Evolutionary conservation across 2,329 filamentous ascomycete genomes (phyloP), one percentile per base, ranked within the genome.

Genomic region (Alternaria postmessia): DNA sequence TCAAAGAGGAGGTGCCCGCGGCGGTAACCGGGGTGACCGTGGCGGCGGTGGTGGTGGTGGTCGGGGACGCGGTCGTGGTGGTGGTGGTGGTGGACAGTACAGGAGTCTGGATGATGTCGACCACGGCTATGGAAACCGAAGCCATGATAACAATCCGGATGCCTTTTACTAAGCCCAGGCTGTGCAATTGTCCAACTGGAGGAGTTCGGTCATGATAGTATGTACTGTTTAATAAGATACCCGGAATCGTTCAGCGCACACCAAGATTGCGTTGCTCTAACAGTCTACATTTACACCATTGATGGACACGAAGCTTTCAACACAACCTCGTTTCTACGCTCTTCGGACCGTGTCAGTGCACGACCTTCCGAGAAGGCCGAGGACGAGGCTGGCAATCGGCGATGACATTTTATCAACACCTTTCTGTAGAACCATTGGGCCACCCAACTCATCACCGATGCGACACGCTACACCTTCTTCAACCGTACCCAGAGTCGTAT

Each of bases 61-160:
- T 32, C 65, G 72, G 55, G 70, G 73, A 51, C 72, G 77, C 49
- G 72, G 77, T 18, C 69, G 76, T 38, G 68, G 74, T 18, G 67
- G 75, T 22, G 67, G 75, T 22, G 72, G 75, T 22, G 72, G 75
- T 26, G 57, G 58, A 24, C 73, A 74, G 38, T 83, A 83, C 63
- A 70, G 75, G 51, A 81, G 79, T 61, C 70, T 83, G 26, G 81
- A 83, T 59, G 81, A 82, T 65, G 78, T 79, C 34, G 74, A 75
- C 34, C 57, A 67, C 52, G 68, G 58, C 38, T 69, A 73, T 51
- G 72, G 71, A 16, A 67, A 70, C 42, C 66, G 71, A n/a, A 68
- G 70, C 41, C 64, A 76, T 42, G 73, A 75, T 53, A 72, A 72
- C 51, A 73, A 74, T 32, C 73, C 75, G 9, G 70, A 76, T 47